A percentile compares a stretch with the other conserved stretches of the same genome.
Conservation (phyloP, 768 basidiomycete genomes). For the Podaxis sp. region DNA sequence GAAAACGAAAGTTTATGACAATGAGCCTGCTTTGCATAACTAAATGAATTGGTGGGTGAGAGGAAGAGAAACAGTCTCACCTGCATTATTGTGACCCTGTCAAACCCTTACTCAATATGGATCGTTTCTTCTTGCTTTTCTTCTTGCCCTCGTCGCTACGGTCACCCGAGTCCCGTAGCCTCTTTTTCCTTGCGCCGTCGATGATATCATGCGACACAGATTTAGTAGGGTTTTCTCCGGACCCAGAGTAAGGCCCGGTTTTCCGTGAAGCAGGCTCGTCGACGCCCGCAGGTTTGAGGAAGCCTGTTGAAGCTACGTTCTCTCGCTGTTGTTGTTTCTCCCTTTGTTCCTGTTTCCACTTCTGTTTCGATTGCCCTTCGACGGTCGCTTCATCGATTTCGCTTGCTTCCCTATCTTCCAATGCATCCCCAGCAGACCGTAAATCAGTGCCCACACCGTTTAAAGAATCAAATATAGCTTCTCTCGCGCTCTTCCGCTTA, state of each 20-base stretch:
- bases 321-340: slow-evolving; percentile 10
- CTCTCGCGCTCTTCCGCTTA: slow-evolving; percentile 40
- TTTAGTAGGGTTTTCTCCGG: slow-evolving; percentile 4
- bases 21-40: neutral
- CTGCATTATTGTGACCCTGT: neutral
- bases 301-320: slow-evolving; percentile 25
- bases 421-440: slow-evolving; percentile 26
- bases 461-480: slow-evolving; percentile 43
- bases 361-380: neutral
- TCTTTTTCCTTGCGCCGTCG: slow-evolving; percentile 30
- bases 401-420: neutral
- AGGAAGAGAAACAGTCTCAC: neutral
- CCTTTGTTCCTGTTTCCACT: neutral
- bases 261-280: slow-evolving; percentile 40
- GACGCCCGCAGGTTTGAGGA: slow-evolving; percentile 59
- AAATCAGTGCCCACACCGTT: slow-evolving; percentile 51
- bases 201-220: slow-evolving; percentile 18
- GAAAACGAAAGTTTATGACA: too few species aligned
- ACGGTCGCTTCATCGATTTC: neutral
- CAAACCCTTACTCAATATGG: slow-evolving; percentile 21
- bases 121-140: slow-evolving; percentile 35
- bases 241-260: neutral
- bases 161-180: slow-evolving; percentile 23
- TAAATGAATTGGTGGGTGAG: neutral
- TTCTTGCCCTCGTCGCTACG: slow-evolving; percentile 25